Evolutionary conservation across 495 filamentous ascomycete species (phyloP).

Genomic region (Xylaria telfairii): DNA sequence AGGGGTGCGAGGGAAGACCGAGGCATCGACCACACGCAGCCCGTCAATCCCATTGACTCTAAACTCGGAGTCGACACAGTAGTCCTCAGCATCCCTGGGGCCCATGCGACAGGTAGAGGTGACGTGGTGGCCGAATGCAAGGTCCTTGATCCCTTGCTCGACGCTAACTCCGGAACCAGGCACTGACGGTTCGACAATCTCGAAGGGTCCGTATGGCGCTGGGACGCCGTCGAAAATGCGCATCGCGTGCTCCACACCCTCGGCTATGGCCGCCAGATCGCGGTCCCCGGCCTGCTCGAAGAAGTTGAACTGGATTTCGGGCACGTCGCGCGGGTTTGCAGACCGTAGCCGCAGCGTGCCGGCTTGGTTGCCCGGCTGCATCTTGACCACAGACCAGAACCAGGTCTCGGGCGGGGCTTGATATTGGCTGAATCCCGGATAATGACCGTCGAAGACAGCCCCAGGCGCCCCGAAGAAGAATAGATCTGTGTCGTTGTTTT

Average conservation of each 20-base stretch:
- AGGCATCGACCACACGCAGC: slow-evolving; percentile 63
- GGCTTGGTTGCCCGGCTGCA: slow-evolving; percentile 45
- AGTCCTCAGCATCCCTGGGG: slow-evolving; percentile 46
- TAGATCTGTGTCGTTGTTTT: neutral
- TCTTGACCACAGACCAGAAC: slow-evolving; percentile 16
- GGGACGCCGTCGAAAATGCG: neutral
- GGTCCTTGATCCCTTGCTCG: slow-evolving; percentile 44
- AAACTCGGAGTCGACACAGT: slow-evolving; percentile 61
- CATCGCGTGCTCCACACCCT: slow-evolving; percentile 33
- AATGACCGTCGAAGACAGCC: neutral
- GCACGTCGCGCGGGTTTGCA: slow-evolving; percentile 51
- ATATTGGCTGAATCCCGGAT: neutral
- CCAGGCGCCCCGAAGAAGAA: neutral
- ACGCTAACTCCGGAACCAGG: slow-evolving; percentile 17
- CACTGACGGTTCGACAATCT: neutral
- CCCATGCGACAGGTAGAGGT: slow-evolving; percentile 63
- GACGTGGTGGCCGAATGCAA: slow-evolving; percentile 58
- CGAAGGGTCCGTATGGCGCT: neutral
- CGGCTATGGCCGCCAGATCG: slow-evolving; percentile 52
- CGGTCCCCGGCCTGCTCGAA: slow-evolving; percentile 44
- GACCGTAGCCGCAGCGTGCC: slow-evolving; percentile 51
- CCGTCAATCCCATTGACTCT: slow-evolving; percentile 57
- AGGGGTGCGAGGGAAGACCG: slow-evolving; percentile 60
- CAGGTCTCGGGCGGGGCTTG: neutral
- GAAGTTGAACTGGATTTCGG: slow-evolving; percentile 55